Base-by-base conservation (phyloP, 371 early-diverging fungal genomes). In the Rhizopus stolonifer region DNA sequence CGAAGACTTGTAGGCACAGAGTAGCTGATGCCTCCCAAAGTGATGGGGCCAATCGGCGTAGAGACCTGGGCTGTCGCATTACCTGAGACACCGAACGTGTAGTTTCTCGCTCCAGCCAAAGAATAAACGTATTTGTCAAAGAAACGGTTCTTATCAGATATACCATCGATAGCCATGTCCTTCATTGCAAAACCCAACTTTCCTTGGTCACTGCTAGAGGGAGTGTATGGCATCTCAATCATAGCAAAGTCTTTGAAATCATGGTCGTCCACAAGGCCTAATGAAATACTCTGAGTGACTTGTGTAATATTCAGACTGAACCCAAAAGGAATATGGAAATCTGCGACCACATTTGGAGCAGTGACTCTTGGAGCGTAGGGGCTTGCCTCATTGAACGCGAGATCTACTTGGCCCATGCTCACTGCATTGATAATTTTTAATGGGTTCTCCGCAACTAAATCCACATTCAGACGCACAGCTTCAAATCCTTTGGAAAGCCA, bases 11-110 rank as follows among this genome's bases (percentile, higher is more conserved):
- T 76, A 23, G 69, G 71, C 6, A 79, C 76, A 22, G 73, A 69
- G 62, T 83, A 80, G 19, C 78, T 69, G 25, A 85, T 74, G n/a
- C 79, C 80, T 17, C 67, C 42, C 36, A 83, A 65, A 10, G 53
- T 64, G 22, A 85, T 69, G 42, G 70, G 58, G 47, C 85, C 85
- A 47, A 82, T 72, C 17, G 85, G 72, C 4, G 84, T 85, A 22
- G 34, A 24, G 8, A 78, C 77, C 43, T 72, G 65, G 39, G 80
- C 77, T 1, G 66, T 65, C n/a, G 78, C 80, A 23, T 61, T 58
- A 18, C 83, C 83, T 13, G 60, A 46, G 10, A 80, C 74, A 15
- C 64, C 52, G 70, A 83, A 83, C 3, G 64, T 53, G 18, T 77
- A 63, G 23, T 64, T 49, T 10, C 67, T 54, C 13, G 70, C 64